Conservation (phyloP, 1,139 yeast species). For the Kurtzmaniella quercitrusa region DNA sequence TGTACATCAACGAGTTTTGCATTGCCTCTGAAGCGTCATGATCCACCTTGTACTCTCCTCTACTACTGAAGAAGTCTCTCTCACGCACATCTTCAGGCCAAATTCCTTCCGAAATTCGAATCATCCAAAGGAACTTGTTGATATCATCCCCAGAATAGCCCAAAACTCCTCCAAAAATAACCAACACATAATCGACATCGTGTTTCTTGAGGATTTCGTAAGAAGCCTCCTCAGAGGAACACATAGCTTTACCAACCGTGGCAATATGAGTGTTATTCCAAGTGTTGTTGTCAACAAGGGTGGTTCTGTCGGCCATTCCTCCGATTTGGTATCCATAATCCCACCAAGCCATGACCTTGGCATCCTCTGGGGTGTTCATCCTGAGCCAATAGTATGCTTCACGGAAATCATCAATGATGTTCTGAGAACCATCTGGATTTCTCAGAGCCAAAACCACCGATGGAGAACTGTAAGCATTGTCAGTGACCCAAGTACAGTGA, state of each 20-base stretch:
- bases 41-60: conserved; percentile 89
- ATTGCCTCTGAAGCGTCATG: conserved; percentile 75
- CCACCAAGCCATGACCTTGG: conserved; percentile 99
- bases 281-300: conserved; percentile 96
- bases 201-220: conserved; percentile 85
- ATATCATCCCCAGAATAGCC: conserved; percentile 97
- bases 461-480: conserved; percentile 94
- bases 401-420: conserved; percentile 92
- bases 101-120: conserved; percentile 95
- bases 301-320: conserved; percentile 99
- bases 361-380: conserved; percentile 95
- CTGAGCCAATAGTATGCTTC: conserved; percentile 99
- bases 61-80: conserved; percentile 73
- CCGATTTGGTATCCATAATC: conserved; percentile 99
- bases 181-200: conserved; percentile 91
- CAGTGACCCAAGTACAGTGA: conserved; percentile 98
- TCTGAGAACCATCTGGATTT: conserved; percentile 79
- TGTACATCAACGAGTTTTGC: conserved; percentile 90
- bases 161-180: conserved; percentile 89
- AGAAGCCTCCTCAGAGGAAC: conserved; percentile 81
- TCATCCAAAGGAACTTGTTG: conserved; percentile 98
- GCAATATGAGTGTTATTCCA: conserved; percentile 99
- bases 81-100: conserved; percentile 98
- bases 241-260: conserved; percentile 98
- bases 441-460: conserved; percentile 90